Conservation (phyloP, 192 early-diverging fungal genomes). For the Radiomyces spectabilis region DNA sequence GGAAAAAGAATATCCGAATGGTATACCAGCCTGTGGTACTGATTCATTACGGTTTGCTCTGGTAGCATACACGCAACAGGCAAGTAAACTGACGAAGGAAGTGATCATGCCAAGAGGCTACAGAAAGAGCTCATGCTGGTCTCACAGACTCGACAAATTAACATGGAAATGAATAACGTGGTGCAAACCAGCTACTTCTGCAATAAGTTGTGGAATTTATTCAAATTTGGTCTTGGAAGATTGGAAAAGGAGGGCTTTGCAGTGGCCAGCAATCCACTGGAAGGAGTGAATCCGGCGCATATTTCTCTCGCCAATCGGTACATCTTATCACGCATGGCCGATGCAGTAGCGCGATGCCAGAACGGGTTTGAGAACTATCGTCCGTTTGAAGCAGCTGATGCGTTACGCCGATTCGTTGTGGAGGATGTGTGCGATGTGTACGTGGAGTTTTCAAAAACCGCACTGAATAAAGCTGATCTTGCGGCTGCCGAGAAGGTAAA, state of each 20-base stretch:
- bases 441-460: constrained; percentile 79
- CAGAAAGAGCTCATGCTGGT: no score
- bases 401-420: constrained; percentile 80
- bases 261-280: neutral
- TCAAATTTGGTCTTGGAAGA: constrained; percentile 60
- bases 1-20: constrained; percentile 76
- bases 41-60: constrained; percentile 77
- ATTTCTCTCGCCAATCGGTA: constrained; percentile 72
- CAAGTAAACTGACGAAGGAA: neutral
- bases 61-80: constrained; percentile 59
- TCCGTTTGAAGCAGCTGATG: constrained; percentile 72
- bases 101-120: no score
- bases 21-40: constrained; percentile 87
- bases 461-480: constrained; percentile 55
- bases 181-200: constrained; percentile 84
- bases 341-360: constrained; percentile 59
- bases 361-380: constrained; percentile 59
- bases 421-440: constrained; percentile 94
- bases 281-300: neutral
- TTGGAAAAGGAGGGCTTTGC: constrained; percentile 37
- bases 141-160: constrained; percentile 78
- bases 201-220: constrained; percentile 96
- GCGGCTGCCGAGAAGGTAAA: constrained; percentile 46
- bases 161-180: constrained; percentile 83
- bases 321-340: constrained; percentile 76